Percentiles rank a stretch among this genome's conserved stretches.
phyloP scores from a whole-genome alignment of 2,329 filamentous ascomycete genomes.

The Fusarium illudens region DNA sequence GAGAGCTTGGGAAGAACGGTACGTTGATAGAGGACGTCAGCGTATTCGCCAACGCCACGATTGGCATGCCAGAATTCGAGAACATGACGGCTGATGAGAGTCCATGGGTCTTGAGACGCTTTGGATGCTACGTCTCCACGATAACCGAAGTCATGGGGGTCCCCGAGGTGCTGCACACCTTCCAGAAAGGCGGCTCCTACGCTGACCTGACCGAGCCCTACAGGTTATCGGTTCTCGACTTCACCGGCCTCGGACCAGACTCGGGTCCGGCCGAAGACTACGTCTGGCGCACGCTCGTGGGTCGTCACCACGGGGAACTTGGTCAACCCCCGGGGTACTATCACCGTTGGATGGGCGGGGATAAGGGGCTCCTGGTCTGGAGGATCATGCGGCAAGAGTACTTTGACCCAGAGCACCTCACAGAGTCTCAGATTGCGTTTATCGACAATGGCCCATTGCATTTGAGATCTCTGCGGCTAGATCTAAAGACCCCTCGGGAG shows the following conservation, averaged over 20 bases:
- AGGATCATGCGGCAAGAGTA: background rate
- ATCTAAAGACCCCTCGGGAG: background rate
- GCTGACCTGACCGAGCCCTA: background rate
- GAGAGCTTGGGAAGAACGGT: background rate
- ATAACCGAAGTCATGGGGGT: background rate
- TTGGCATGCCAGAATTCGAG: background rate
- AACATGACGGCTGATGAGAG: background rate
- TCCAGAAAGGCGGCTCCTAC: background rate
- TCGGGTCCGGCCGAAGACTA: background rate
- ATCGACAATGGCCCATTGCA: background rate
- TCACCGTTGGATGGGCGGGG: background rate
- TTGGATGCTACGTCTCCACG: background rate
- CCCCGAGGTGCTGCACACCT: background rate
- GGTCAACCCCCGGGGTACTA: fast-evolving
- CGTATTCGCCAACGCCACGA: background rate
- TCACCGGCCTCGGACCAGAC: background rate
- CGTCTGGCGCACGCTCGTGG: background rate
- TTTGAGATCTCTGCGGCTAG: background rate
- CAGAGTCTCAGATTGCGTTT: background rate
- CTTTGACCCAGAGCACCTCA: background rate
- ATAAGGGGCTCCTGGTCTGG: background rate
- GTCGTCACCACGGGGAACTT: background rate
- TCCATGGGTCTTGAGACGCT: background rate
- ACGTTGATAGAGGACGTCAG: background rate
- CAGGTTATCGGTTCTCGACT: background rate